Conservation (phyloP, 345 rosid species). For the Microcos paniculata region DNA sequence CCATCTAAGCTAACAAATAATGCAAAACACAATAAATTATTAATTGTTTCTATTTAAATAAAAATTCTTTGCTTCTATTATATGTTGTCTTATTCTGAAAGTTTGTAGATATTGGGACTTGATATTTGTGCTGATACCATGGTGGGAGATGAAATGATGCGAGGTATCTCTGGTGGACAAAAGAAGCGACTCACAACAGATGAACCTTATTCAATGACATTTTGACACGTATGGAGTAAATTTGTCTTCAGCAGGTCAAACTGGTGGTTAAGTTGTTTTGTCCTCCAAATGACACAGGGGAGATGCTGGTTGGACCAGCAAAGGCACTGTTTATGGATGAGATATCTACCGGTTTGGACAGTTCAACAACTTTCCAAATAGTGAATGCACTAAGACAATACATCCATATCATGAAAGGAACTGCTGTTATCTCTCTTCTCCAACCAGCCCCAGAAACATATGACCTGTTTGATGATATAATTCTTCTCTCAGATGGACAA, state of each 20-base stretch:
- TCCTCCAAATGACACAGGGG: conserved; percentile 35
- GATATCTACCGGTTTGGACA: conserved; percentile 79
- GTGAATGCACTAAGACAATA: conserved; percentile 61
- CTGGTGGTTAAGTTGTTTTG: background rate
- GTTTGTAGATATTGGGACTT: conserved; percentile 49
- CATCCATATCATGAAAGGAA: conserved; percentile 53
- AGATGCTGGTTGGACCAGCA: conserved; percentile 78
- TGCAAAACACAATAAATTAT: too few relatives aligned
- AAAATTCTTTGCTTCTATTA: too few relatives aligned
- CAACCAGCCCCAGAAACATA: conserved; percentile 83
- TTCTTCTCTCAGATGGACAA: conserved; percentile 74
- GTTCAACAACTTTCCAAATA: conserved; percentile 77
- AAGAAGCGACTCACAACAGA: conserved; percentile 69
- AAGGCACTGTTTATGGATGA: conserved; percentile 81
- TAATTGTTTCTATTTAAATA: too few relatives aligned
- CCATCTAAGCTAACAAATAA: too few relatives aligned
- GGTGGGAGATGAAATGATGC: conserved; percentile 54
- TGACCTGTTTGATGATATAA: conserved; percentile 68
- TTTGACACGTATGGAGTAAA: background rate
- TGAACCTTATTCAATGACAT: conserved; percentile 6
- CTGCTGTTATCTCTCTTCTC: conserved; percentile 73
- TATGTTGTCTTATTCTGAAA: background rate
- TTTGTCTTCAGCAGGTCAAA: background rate
- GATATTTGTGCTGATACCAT: conserved; percentile 61
- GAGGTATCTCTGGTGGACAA: conserved; percentile 74